Percentiles rank a stretch among this genome's conserved stretches.
These are phyloP conservation scores for Saposhnikovia divaricata DNA, from an alignment of 129 eudicot species.

Conservation along the genomic window DNA sequence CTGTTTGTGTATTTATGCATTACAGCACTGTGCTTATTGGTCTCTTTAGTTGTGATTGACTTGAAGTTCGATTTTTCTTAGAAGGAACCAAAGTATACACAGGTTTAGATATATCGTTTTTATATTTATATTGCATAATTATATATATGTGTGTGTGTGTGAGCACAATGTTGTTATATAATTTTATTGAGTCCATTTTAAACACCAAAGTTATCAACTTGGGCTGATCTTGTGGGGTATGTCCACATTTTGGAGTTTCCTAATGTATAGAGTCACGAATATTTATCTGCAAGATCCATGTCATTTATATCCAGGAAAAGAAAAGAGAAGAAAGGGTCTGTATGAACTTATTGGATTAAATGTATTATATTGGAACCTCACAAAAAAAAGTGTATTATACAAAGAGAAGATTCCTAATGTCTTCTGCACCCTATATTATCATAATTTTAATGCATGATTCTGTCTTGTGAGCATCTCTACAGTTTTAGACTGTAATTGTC, in stretches of 20 bases:
- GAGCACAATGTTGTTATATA: background rate
- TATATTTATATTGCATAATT: background rate
- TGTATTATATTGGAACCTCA: too few relatives aligned
- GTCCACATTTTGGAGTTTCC: background rate
- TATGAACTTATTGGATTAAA: background rate
- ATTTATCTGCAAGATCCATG: background rate
- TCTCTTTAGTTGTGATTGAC: background rate
- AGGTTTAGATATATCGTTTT: too few relatives aligned
- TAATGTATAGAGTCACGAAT: background rate
- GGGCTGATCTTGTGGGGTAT: background rate
- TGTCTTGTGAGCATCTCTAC: conserved; percentile 12
- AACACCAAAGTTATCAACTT: too few relatives aligned
- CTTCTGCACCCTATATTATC: conserved; percentile 1
- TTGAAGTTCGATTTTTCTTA: background rate
- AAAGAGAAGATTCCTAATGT: background rate
- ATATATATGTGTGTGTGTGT: too few relatives aligned
- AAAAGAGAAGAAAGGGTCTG: background rate
- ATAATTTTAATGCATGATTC: conserved; percentile 13
- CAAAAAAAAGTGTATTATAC: too few relatives aligned
- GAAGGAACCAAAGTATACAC: too few relatives aligned
- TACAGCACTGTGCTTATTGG: background rate
- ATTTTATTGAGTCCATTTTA: background rate
- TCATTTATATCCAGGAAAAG: background rate
- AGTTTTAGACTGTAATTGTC: conserved; percentile 3
- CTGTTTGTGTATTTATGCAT: background rate